Evolutionary conservation across 2,329 filamentous ascomycete species (phyloP), one percentile per base, ranked within the genome.

Genomic region (Niveomyces coronatus): DNA sequence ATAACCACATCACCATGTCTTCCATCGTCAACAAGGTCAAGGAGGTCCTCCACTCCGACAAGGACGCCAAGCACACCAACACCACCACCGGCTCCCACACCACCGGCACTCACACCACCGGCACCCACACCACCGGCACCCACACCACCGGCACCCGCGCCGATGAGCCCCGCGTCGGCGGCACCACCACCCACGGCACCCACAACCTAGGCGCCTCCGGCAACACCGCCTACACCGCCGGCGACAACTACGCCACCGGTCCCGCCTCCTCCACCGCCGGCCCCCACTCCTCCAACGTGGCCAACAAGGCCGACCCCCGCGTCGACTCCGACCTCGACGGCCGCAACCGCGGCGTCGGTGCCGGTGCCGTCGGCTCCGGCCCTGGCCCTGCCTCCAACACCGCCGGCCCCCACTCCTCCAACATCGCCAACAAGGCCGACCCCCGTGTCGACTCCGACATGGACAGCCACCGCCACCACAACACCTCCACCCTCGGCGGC

Each of bases 21-120:
- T 57, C 58, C 48, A 60, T 76, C 51, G 56, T 74, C 53, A 68
- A 76, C 64, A 76, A 76, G 60, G 65, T 74, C 55, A 76, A 76
- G 67, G 70, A 75, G 4, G 68, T 62, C 45, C 54, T 75, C 42
- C 52, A 61, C 49, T 58, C 62, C 44, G 62, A 68, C 56, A 61
- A 67, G 50, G 46, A 55, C 45, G 49, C 48, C 34, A 44, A 52
- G 20, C 44, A 49, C 22, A 40, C 48, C 20, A 39, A 19, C 35
- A 47, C 58, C 9, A 54, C 56, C 31, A 57, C 41, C 43, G 46
- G 41, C 42, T 40, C 27, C 37, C 37, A 44, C 30, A 26, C 14
- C 41, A 55, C 41, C 40, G 24, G 37, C 19, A 6, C 6, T 28
- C 34, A 26, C 33, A 31, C 35, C 23, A 43, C 40, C 26, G 30